Conservation (phyloP, 306 rosid genomes). For the Myrica gale region DNA sequence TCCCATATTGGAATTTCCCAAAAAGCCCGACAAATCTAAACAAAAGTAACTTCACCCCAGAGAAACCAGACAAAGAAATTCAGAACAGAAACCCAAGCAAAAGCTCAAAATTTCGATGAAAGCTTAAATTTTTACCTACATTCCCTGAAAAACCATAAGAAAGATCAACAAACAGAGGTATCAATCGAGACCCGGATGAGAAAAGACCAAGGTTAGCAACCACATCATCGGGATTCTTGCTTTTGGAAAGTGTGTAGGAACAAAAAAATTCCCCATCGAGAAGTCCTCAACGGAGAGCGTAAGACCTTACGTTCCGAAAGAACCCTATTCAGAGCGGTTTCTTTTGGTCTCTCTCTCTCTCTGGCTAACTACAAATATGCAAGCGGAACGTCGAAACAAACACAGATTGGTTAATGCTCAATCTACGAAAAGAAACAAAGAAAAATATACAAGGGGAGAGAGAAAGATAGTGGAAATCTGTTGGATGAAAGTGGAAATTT, state of each 20-base stretch:
- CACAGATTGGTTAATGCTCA: not conserved
- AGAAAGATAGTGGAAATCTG: not conserved
- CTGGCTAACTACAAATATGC: not conserved
- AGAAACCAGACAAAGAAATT: constrained; percentile 7
- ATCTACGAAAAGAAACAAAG: not conserved
- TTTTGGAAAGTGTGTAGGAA: constrained; percentile 10
- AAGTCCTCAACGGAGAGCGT: constrained; percentile 3
- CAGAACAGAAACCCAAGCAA: constrained; percentile 25
- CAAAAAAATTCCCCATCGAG: constrained; percentile 7
- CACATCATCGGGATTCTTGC: not conserved
- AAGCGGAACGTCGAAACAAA: not conserved
- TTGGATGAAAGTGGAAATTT: not conserved
- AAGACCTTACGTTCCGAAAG: constrained; percentile 10
- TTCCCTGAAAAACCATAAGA: not conserved
- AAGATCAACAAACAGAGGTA: constrained; percentile 34
- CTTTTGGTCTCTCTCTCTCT: constrained; percentile 11
- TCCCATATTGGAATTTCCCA: constrained; percentile 22
- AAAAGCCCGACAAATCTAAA: not conserved
- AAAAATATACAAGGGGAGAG: not conserved
- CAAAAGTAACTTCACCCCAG: not conserved
- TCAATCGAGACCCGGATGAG: constrained; percentile 28
- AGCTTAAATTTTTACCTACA: constrained; percentile 15
- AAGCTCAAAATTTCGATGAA: constrained; percentile 15
- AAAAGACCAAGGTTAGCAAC: constrained; percentile 1
- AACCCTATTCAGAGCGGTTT: not conserved